These are phyloP conservation scores for Madurella mycetomatis DNA, from an alignment of 2,329 filamentous ascomycete genomes.

Conservation along the genomic window DNA sequence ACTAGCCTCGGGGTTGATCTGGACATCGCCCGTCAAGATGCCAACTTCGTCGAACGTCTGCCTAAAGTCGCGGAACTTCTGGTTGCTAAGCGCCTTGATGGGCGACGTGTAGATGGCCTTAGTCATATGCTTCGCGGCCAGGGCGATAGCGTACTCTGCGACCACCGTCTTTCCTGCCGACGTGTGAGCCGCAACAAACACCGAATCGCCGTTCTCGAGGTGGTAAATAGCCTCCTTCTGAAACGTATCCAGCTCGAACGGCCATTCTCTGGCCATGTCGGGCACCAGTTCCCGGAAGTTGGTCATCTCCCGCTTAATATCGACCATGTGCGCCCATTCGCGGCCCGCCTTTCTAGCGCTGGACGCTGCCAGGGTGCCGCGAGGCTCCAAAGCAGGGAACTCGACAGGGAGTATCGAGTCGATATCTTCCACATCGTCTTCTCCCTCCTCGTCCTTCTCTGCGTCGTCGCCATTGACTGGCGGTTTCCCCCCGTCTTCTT, in stretches of 20 bases:
- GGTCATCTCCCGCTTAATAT: conserved; percentile 86
- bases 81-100: conserved; percentile 97
- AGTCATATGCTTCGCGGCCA: conserved; percentile 98
- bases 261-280: conserved; percentile 93
- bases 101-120: conserved; percentile 99
- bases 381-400: conserved; percentile 85
- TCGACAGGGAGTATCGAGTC: conserved; percentile 87
- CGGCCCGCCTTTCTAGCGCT: conserved; percentile 68
- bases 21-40: conserved; percentile 94
- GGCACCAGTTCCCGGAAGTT: conserved; percentile 93
- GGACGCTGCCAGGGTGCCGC: conserved; percentile 67
- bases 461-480: conserved; percentile 23
- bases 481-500: conserved; percentile 31
- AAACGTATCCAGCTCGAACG: conserved; percentile 95
- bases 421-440: conserved; percentile 59
- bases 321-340: conserved; percentile 98
- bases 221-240: conserved; percentile 99
- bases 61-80: conserved; percentile 96
- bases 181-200: conserved; percentile 96
- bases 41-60: conserved; percentile 90
- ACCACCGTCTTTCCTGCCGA: conserved; percentile 98
- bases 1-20: conserved; percentile 95
- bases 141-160: conserved; percentile 93
- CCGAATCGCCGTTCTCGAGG: conserved; percentile 91
- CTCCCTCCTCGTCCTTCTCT: conserved; percentile 29